Base-by-base conservation (phyloP, 2,329 filamentous ascomycete species). In the Monascus ruber region DNA sequence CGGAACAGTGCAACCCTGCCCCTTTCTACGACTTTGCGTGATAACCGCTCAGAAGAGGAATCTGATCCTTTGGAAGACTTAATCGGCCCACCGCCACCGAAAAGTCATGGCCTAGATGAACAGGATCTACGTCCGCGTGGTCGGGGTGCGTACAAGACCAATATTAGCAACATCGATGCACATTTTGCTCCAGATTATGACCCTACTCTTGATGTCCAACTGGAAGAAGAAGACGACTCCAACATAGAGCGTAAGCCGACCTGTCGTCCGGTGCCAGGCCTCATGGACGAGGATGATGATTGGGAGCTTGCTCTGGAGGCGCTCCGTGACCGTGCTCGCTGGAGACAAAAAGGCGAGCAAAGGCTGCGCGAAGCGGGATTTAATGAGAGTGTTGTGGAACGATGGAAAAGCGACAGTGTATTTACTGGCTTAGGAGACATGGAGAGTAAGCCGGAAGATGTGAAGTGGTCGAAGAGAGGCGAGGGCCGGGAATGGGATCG, bases 291-390 rank as follows among this genome's bases (percentile, higher is more conserved):
- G 2, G 71, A 70, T 26, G 78, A 81, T 44, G 77, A 85, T 43
- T 94, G 86, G 87, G 83, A 85, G 34, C 76, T 85, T 50, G 79
- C 83, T 1, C 68, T 91, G 1, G 86, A 94, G 60, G 79, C 81
- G 4, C 71, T 85, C 40, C 75, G 82, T 31, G 86, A 94, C 56
- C 77, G 85, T n/a, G 76, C 85, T 48, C 80, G 79, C 47, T 87
- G 83, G 77, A 79, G 77, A 52, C 72, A 79, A 46, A 77, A 80
- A 48, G 85, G 86, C 26, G 83, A 83, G 5, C 80, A 87, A 38
- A 70, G 87, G 42, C 64, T 95, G 43, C 78, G 78, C 28, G 76
- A 76, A 17, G 86, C 85, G 0, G 88, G 87, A 0, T 93, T 94
- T 54, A 77, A 76, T 1, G 83, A 87, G 10, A 75, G 78, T 4